These are phyloP conservation scores for Penicillium aurantiogriseum DNA, from an alignment of 2,329 filamentous ascomycete genomes.

Conservation along the genomic window DNA sequence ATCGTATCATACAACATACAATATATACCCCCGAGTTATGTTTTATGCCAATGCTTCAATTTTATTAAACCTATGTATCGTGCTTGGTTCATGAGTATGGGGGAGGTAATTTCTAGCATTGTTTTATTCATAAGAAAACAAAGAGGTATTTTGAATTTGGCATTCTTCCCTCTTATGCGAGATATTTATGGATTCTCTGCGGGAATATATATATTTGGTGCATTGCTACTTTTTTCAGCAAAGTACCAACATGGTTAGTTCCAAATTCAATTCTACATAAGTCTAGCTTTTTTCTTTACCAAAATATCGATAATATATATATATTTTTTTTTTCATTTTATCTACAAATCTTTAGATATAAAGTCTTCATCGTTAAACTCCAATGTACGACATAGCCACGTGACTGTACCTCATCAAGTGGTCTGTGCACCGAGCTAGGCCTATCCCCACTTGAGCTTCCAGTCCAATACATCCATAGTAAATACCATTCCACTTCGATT, in stretches of 20 bases:
- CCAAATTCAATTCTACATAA: neutral
- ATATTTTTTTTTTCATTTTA: no score
- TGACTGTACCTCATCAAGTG: neutral
- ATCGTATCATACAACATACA: neutral
- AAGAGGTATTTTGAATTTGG: neutral
- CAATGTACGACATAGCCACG: neutral
- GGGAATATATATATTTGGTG: neutral
- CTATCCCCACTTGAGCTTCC: conserved; percentile 1
- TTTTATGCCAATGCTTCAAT: neutral
- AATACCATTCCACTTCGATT: neutral
- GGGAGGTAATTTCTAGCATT: neutral
- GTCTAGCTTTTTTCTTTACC: neutral
- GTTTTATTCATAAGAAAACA: neutral
- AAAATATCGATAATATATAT: neutral
- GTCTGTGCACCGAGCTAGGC: neutral
- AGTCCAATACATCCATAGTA: neutral
- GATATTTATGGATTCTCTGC: neutral
- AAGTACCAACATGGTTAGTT: neutral
- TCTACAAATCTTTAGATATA: no score
- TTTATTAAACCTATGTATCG: neutral
- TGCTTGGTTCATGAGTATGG: neutral
- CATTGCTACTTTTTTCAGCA: neutral
- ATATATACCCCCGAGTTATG: neutral
- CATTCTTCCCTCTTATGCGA: neutral
- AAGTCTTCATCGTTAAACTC: neutral